Base-by-base conservation (phyloP, 1,284 basidiomycete species). In the Leccinum angustisporum region DNA sequence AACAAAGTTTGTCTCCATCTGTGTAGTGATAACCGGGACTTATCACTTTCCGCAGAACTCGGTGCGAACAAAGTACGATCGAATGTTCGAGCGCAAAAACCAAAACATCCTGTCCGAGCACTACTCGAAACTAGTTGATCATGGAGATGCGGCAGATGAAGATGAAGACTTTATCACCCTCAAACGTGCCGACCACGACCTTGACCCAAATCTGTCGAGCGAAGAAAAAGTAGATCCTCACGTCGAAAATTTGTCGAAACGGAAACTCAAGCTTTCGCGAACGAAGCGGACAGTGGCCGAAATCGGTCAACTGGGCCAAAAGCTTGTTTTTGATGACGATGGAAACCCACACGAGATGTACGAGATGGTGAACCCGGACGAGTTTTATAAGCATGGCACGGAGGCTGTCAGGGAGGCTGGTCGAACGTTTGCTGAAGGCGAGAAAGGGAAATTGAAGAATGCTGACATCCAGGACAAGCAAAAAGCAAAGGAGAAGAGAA, bases 41-140 rank as follows among this genome's bases (percentile, higher is more conserved):
- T 53, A 18, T 27, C 7, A 11, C 9, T 25, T 14, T 55, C 64
- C 62, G 68, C 58, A 77, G 72, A 70, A 72, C 43, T 70, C 69
- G 25, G 90, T 95, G 0, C 85, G 93, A 60, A 98, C 97, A 5
- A 98, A 97, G 78, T 98, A 98, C 75, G 97, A 99, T 76, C 87
- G 95, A 58, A 98, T 99, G 94, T 99, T 99, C 72, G 92, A 93
- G 72, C 88, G 97, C 62, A 96, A 94, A 77, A 98, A 98, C 75
- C 96, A 98, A 76, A 91, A 88, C 66, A 91, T 98, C 58, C 84
- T 98, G 18, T 95, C 95, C 0, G 86, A 90, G 65, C 96, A 98
- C 75, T 98, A 98, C 78, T 84, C 82, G 61, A 95, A 94, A 70
- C 87, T 99, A 56, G 81, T 98, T 59, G 91, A 94, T 62, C 89